Evolutionary conservation across 2,329 filamentous ascomycete species (phyloP).

Genomic region (Parastagonospora avenae): DNA sequence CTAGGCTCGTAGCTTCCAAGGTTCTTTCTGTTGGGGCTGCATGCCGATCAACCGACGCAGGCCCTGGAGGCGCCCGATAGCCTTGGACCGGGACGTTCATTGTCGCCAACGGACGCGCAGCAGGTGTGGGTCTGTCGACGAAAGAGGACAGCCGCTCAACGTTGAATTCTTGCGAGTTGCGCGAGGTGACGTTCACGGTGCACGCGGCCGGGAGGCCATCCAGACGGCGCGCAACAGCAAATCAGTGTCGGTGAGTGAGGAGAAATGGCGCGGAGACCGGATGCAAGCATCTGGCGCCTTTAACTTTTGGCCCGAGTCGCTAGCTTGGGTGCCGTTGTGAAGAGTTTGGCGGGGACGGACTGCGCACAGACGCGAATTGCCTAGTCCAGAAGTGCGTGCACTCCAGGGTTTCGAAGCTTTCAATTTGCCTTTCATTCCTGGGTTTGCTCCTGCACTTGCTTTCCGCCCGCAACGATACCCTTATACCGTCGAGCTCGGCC

Average conservation of each 20-base stretch:
- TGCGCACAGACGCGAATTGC: not conserved
- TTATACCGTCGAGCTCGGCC: not conserved
- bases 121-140: constrained; percentile 8
- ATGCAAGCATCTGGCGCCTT: constrained; percentile 8
- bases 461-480: no score
- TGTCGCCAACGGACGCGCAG: constrained; percentile 6
- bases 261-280: not conserved
- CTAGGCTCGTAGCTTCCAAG: constrained; percentile 9
- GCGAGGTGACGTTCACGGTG: constrained; percentile 7
- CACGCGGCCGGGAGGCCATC: not conserved
- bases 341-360: not conserved
- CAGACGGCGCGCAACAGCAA: not conserved
- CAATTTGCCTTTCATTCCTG: no score
- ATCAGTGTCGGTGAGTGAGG: not conserved
- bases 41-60: constrained; percentile 17
- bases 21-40: constrained; percentile 19
- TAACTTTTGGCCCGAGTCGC: constrained; percentile 1
- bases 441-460: not conserved
- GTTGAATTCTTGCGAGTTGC: not conserved
- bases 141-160: not conserved
- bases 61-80: not conserved
- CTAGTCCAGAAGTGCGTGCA: no score
- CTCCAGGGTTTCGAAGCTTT: constrained; percentile 3
- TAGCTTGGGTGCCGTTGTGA: not conserved
- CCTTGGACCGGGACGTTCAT: not conserved